Evolutionary conservation across 441 rosid species (phyloP).

Genomic region (Gossypium gossypioides): DNA sequence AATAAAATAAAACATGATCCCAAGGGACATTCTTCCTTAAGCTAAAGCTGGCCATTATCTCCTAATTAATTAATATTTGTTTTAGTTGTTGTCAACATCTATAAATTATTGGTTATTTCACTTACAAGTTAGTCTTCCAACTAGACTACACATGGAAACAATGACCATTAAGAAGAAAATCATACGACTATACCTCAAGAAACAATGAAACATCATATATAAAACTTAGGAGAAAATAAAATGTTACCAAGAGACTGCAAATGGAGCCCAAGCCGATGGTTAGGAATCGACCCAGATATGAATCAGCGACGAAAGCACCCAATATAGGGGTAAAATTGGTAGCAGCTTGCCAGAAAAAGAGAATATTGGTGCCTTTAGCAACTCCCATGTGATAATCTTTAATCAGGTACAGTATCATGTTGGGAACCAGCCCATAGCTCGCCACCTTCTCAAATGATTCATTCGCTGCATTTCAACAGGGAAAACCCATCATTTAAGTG

Average conservation of each 20-base stretch:
- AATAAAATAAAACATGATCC: not conserved
- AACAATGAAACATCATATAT: not conserved
- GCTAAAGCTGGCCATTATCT: slow-evolving; percentile 10
- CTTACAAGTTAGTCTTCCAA: not conserved
- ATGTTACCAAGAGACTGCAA: slow-evolving; percentile 47
- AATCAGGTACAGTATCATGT: slow-evolving; percentile 68
- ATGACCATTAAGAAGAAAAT: not conserved
- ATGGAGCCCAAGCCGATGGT: slow-evolving; percentile 62
- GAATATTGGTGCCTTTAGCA: slow-evolving; percentile 40
- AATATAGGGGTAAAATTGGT: slow-evolving; percentile 55
- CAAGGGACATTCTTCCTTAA: slow-evolving; percentile 4
- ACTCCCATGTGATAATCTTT: slow-evolving; percentile 40
- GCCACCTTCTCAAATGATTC: slow-evolving; percentile 79
- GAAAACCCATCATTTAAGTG: not conserved
- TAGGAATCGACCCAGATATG: slow-evolving; percentile 66
- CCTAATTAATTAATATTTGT: not conserved
- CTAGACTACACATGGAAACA: not conserved
- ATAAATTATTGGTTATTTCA: not conserved
- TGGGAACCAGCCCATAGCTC: slow-evolving; percentile 58
- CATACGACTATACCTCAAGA: not conserved
- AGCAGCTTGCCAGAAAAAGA: slow-evolving; percentile 50
- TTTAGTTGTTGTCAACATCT: not conserved
- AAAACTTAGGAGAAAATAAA: not conserved
- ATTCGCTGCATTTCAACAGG: slow-evolving; percentile 35
- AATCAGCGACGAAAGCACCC: slow-evolving; percentile 74